A percentile compares a stretch with the other conserved stretches of the same genome.
Conservation (phyloP, 108 stramenopile species). For the Cyclotella baltica region DNA sequence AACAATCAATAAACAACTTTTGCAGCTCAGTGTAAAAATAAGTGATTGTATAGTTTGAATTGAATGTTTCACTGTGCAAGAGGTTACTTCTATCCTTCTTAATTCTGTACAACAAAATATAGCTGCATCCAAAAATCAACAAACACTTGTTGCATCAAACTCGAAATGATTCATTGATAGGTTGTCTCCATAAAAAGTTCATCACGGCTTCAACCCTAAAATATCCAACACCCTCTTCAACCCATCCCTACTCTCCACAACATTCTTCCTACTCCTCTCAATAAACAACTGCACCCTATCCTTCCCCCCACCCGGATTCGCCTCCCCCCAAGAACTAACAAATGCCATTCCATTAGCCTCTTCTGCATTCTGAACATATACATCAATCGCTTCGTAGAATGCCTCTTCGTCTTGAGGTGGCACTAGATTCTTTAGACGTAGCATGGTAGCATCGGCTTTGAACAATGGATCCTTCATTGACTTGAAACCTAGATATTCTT, state of each 20-base stretch:
- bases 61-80: too few species aligned
- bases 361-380: slow-evolving; percentile 62
- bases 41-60: too few species aligned
- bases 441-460: slow-evolving; percentile 75
- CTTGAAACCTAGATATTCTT: slow-evolving; percentile 85
- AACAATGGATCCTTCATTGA: slow-evolving; percentile 79
- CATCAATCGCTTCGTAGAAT: slow-evolving; percentile 77
- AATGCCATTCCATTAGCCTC: slow-evolving; percentile 81
- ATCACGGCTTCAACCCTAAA: slow-evolving; percentile 1
- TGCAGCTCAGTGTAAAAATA: too few species aligned
- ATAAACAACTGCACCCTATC: slow-evolving; percentile 82
- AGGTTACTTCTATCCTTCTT: too few species aligned
- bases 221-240: slow-evolving; percentile 70
- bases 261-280: slow-evolving; percentile 85
- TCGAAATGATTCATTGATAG: background rate
- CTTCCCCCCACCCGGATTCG: slow-evolving; percentile 88
- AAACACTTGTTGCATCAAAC: too few species aligned
- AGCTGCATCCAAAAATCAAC: too few species aligned
- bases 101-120: too few species aligned
- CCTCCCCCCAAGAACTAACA: slow-evolving; percentile 86
- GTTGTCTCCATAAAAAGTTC: background rate
- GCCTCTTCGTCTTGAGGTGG: slow-evolving; percentile 61
- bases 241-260: slow-evolving; percentile 62
- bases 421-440: slow-evolving; percentile 63
- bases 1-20: too few species aligned